Percentiles rank a stretch among this genome's conserved stretches.
Evolutionary conservation across 1,284 basidiomycete genomes (phyloP).

Genomic region (Malassezia cuniculi): DNA sequence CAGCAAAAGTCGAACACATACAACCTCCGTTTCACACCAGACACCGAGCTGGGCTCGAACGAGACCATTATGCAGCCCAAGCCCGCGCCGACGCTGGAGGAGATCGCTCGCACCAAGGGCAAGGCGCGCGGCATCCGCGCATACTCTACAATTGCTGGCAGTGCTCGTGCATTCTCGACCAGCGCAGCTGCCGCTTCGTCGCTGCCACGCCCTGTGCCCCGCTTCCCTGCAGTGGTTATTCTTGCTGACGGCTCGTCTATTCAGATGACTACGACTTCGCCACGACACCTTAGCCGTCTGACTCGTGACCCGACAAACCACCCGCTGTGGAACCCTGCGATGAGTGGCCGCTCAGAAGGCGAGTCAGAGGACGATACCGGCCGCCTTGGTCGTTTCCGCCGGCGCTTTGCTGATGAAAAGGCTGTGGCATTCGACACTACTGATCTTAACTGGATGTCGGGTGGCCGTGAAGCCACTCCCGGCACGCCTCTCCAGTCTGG

Average conservation of each 20-base stretch:
- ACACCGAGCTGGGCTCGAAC: constrained; percentile 42
- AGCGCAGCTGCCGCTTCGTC: constrained; percentile 8
- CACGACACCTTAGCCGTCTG: constrained; percentile 23
- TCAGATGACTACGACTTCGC: constrained; percentile 37
- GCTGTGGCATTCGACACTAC: constrained; percentile 30
- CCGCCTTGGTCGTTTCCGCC: constrained; percentile 37
- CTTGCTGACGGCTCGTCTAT: constrained; percentile 43
- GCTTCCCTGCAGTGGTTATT: constrained; percentile 30
- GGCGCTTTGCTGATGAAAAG: constrained; percentile 28
- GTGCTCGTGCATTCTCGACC: constrained; percentile 17
- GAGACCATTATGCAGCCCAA: constrained; percentile 34
- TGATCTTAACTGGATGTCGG: constrained; percentile 43
- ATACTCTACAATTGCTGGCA: constrained; percentile 1
- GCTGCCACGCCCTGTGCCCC: constrained; percentile 35
- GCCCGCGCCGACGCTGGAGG: constrained; percentile 4
- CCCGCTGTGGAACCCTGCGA: constrained; percentile 40
- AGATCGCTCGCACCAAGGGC: constrained; percentile 8
- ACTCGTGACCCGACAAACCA: constrained; percentile 41
- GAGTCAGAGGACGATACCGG: constrained; percentile 38
- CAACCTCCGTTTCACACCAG: constrained; percentile 31
- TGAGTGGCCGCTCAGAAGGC: constrained; percentile 23
- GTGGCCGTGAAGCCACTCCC: constrained; percentile 35
- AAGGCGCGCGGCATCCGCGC: neutral
- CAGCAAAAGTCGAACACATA: constrained; percentile 17
- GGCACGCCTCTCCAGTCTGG: constrained; percentile 24